Conservation (phyloP, 2,329 filamentous ascomycete species). For the Verticillium nonalfalfae region DNA sequence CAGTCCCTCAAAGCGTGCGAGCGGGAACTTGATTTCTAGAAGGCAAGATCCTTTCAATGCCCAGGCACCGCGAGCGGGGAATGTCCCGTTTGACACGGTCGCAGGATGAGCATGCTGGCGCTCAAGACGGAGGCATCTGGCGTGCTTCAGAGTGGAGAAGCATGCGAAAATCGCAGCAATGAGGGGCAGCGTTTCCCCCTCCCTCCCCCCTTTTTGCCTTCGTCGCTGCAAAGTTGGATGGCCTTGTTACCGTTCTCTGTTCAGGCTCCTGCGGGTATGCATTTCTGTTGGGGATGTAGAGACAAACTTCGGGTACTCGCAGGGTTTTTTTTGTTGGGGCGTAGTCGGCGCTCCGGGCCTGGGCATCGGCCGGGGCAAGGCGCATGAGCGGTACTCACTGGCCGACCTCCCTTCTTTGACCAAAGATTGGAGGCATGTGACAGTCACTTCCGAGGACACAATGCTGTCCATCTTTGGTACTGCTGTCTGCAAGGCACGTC, state of each 20-base stretch:
- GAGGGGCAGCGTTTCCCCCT: neutral
- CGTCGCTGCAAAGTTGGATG: neutral
- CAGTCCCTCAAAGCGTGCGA: neutral
- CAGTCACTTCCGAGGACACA: neutral
- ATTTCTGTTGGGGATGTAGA: neutral
- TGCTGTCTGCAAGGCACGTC: neutral
- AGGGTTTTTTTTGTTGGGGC: neutral
- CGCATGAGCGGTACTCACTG: neutral
- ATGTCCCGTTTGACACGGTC: neutral
- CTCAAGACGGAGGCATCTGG: neutral
- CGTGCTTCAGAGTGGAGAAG: neutral
- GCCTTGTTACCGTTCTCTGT: neutral
- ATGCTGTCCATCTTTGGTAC: neutral
- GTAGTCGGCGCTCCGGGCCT: neutral
- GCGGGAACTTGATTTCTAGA: neutral
- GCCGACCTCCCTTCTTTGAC: neutral
- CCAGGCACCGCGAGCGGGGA: neutral
- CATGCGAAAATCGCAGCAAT: neutral
- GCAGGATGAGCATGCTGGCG: neutral
- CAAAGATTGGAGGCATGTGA: neutral
- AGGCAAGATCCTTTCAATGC: neutral
- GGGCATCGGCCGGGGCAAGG: neutral
- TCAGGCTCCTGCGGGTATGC: neutral
- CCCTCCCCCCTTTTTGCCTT: neutral
- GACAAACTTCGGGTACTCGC: neutral